Evolutionary conservation across 805 yeast species (phyloP), one percentile per base, ranked within the genome.

Genomic region (Hanseniaspora jakobsenii): DNA sequence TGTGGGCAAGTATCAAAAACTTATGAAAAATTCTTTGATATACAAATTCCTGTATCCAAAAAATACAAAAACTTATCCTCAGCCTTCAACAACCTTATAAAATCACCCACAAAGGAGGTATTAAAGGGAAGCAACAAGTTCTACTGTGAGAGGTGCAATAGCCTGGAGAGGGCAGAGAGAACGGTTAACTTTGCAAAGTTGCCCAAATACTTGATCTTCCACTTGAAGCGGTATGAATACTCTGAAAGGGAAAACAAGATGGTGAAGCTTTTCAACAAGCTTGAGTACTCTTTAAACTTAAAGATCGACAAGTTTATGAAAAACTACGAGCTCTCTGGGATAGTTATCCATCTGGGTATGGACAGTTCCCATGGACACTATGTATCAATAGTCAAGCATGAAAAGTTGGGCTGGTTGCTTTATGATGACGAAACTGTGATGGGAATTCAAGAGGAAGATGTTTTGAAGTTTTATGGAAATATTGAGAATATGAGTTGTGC

Each of bases 331-430:
- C 64, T 91, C 40, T 80, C 77, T 50, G 84, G 89, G 0, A 78
- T 89, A 34, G 91, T 91, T 10, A 86, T 91, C 9, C 98, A 91
- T 57, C 77, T 91, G 52, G 98, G 98, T 5, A 94, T 95, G 3
- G 96, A 97, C 0, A 96, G 97, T 1, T 86, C 85, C 65, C 95
- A 87, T 62, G 98, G 98, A 0, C 98, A 91, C 59, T 91, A 91
- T 59, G 89, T 91, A 8, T 72, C 94, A 0, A 65, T 91, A 4
- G 80, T 91, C 48, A 85, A 85, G 56, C 79, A 86, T 4, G 77
- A 73, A 44, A 68, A 72, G 18, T 73, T 75, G 32, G 87, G 95
- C 0, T 91, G 98, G 98, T 64, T 91, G 24, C 63, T 91, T 47
- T 91, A 83, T 63, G 98, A 91, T 59, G 98, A 91, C 59, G 97